Evolutionary conservation across 2,329 filamentous ascomycete genomes (phyloP).

Genomic region (Epichloe bromicola): DNA sequence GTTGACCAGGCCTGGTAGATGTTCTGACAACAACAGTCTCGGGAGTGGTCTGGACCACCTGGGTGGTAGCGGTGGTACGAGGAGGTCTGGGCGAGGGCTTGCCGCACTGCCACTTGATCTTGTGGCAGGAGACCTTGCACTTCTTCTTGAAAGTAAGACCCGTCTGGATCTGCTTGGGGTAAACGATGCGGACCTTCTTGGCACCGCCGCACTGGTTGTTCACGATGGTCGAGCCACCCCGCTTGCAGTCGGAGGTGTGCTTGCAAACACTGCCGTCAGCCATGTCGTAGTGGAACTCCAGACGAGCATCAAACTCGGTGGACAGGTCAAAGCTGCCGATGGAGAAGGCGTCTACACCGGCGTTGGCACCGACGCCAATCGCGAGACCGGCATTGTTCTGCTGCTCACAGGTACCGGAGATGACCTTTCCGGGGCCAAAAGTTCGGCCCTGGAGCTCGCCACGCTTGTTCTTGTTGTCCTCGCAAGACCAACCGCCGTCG

Average conservation of each 20-base stretch:
- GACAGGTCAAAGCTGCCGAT: conserved; percentile 62
- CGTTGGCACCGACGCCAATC: conserved; percentile 37
- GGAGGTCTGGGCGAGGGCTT: conserved; percentile 11
- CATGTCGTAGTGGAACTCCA: conserved; percentile 85
- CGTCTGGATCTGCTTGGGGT: conserved; percentile 41
- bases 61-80: background rate
- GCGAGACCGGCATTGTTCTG: conserved; percentile 38
- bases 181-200: conserved; percentile 62
- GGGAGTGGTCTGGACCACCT: background rate
- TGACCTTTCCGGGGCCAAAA: conserved; percentile 39
- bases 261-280: conserved; percentile 71
- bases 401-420: conserved; percentile 39
- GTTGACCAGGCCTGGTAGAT: conserved; percentile 2
- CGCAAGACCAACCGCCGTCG: conserved; percentile 56
- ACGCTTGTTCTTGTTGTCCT: conserved; percentile 43
- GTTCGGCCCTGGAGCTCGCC: conserved; percentile 39
- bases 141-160: conserved; percentile 27
- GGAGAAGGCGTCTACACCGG: conserved; percentile 46
- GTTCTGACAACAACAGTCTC: background rate
- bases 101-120: conserved; percentile 51
- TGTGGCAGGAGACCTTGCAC: conserved; percentile 44
- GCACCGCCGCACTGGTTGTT: conserved; percentile 93
- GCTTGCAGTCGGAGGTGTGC: conserved; percentile 56
- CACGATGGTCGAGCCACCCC: conserved; percentile 53
- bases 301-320: conserved; percentile 59